A percentile compares a stretch with the other conserved stretches of the same genome.
Conservation (phyloP, 2,329 filamentous ascomycete species). For the Cladosporium sp. region DNA sequence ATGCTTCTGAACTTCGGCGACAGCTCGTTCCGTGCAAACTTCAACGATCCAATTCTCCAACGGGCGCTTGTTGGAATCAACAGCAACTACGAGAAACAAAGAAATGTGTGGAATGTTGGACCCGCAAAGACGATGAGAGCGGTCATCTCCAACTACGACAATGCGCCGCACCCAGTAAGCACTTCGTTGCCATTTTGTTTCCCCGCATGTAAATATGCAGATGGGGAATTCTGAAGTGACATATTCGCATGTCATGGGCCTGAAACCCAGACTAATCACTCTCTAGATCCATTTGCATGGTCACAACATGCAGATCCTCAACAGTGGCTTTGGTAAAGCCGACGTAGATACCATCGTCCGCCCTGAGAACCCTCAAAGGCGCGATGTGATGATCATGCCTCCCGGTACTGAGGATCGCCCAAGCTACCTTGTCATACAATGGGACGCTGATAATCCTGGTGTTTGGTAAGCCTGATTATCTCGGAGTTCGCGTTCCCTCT, state of each 20-base stretch:
- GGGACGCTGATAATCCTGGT: conserved; percentile 53
- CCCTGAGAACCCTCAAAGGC: conserved; percentile 50
- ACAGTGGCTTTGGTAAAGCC: conserved; percentile 48
- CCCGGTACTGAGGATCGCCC: conserved; percentile 23
- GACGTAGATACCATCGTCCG: conserved; percentile 40
- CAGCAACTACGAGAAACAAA: neutral
- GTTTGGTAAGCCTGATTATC: conserved; percentile 42
- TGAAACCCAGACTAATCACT: neutral
- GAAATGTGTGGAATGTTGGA: neutral
- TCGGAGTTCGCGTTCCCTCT: too few species aligned
- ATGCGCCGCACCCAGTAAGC: conserved; percentile 1
- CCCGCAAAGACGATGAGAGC: neutral
- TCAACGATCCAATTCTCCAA: conserved; percentile 6
- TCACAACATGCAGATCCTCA: conserved; percentile 63
- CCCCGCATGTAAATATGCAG: too few species aligned
- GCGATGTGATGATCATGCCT: conserved; percentile 53
- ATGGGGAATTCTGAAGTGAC: neutral
- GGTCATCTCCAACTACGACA: conserved; percentile 2
- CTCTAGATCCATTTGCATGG: conserved; percentile 55
- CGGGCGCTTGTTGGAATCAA: neutral
- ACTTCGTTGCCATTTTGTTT: too few species aligned
- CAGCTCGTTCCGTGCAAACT: conserved; percentile 15
- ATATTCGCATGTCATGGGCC: neutral
- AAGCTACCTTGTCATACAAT: conserved; percentile 41
- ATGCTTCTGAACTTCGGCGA: conserved; percentile 6